phyloP scores from a whole-genome alignment of 2,329 filamentous ascomycete species.

The Aspergillus niger region DNA sequence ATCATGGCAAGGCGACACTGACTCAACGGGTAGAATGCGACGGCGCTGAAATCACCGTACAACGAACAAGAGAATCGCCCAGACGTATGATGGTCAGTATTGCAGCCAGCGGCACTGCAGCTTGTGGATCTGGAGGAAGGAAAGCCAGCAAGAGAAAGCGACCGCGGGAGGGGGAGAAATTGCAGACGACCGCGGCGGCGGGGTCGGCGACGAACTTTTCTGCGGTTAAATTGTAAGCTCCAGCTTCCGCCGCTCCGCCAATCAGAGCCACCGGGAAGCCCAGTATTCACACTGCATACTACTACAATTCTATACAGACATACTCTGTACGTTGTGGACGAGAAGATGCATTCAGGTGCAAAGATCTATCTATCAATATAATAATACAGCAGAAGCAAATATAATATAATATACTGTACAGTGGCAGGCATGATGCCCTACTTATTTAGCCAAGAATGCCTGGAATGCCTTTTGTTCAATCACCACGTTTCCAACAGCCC shows the following conservation, averaged over 20 bases:
- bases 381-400: slow-evolving; percentile 3
- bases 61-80: neutral
- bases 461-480: slow-evolving; percentile 97
- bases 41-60: slow-evolving; percentile 8
- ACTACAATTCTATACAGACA: neutral
- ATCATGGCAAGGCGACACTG: slow-evolving; percentile 39
- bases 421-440: neutral
- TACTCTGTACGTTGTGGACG: neutral
- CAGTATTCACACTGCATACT: neutral
- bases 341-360: neutral
- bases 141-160: neutral
- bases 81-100: no score
- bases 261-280: slow-evolving; percentile 17
- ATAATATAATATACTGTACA: slow-evolving; percentile 8
- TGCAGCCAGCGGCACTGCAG: neutral
- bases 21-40: slow-evolving; percentile 20
- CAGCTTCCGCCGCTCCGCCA: slow-evolving; percentile 20
- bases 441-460: slow-evolving; percentile 79
- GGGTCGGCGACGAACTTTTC: slow-evolving; percentile 33
- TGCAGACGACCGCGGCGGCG: slow-evolving; percentile 25
- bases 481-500: slow-evolving; percentile 78
- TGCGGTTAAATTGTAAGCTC: slow-evolving; percentile 19
- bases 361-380: neutral
- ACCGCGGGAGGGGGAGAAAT: slow-evolving; percentile 17
- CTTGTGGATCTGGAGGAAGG: slow-evolving; percentile 3